Base-by-base conservation (phyloP, 1,284 basidiomycete species). In the Ceratobasidium sp. region DNA sequence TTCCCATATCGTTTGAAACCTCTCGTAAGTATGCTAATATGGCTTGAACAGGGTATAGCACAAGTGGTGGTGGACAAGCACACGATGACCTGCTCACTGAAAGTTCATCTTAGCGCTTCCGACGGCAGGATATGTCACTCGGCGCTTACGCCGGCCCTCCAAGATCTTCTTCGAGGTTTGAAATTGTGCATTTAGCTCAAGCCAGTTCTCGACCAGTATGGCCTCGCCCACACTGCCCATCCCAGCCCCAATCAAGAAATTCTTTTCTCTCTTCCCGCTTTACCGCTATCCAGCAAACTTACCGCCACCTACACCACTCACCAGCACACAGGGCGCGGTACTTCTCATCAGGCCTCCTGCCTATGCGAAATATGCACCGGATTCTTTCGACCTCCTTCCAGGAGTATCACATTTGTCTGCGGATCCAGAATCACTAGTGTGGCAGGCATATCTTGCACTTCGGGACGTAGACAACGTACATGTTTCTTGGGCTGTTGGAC, bases 391-490 rank as follows among this genome's bases (percentile, higher is more conserved):
- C 80, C 2, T 80, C 84, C 19, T 81, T 91, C 7, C 90, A 90
- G 0, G 36, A n/a, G 36, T 25, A 5, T 56, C 77, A 47, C 76
- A 83, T 1, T 82, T 91, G 71, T 90, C 88, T 76, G 77, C 81
- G 62, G 90, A 92, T 77, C 86, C 90, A 71, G 89, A 91, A 73
- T 91, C 89, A 76, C 82, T 92, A 73, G 91, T 90, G 78, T 91
- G 89, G 89, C 90, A 91, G 86, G 85, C 72, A 77, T 91, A 89
- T 76, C 81, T 92, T 69, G 88, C 89, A 1, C 82, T 92, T 16
- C 84, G 87, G 60, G 84, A 84, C 2, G 75, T 88, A 64, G 76
- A 73, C 19, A 73, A 77, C 73, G 77, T 90, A 56, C 77, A 77
- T 27, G 77, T 90, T 13, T 83, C 87, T 56, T 88, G 84, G 78